phyloP scores from a whole-genome alignment of 192 early-diverging fungal genomes.

The Obelidium mucronatum region DNA sequence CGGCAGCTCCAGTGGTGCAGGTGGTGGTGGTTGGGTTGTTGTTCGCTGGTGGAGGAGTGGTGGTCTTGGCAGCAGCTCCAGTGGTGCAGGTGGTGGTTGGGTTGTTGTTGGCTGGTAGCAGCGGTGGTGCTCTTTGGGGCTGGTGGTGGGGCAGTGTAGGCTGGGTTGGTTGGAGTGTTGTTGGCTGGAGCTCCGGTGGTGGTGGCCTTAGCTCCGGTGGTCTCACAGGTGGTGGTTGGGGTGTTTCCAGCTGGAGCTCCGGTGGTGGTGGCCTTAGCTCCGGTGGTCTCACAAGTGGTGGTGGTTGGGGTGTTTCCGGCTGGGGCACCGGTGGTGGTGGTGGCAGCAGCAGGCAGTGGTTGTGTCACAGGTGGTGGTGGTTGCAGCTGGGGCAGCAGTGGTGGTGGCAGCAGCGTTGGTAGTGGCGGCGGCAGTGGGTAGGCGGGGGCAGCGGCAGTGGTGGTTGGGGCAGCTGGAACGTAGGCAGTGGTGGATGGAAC shows the following conservation, averaged over 20 bases:
- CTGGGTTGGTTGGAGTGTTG: neutral
- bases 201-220: neutral
- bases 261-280: neutral
- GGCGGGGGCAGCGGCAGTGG: neutral
- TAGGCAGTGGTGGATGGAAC: neutral
- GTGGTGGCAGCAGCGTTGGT: neutral
- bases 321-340: neutral
- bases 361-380: neutral
- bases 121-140: slow-evolving; percentile 1
- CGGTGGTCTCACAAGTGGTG: neutral
- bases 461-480: neutral
- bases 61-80: neutral
- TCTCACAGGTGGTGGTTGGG: neutral
- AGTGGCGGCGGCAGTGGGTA: neutral
- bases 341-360: neutral
- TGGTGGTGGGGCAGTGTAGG: neutral
- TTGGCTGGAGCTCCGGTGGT: neutral
- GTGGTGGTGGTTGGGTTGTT: neutral
- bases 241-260: neutral
- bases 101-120: slow-evolving; percentile 1
- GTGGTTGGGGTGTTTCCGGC: neutral
- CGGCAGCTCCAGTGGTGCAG: neutral
- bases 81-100: neutral
- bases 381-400: neutral
- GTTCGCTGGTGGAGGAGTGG: neutral